Conservation (phyloP, 1,139 yeast species). For the Suhomyces maxii region DNA sequence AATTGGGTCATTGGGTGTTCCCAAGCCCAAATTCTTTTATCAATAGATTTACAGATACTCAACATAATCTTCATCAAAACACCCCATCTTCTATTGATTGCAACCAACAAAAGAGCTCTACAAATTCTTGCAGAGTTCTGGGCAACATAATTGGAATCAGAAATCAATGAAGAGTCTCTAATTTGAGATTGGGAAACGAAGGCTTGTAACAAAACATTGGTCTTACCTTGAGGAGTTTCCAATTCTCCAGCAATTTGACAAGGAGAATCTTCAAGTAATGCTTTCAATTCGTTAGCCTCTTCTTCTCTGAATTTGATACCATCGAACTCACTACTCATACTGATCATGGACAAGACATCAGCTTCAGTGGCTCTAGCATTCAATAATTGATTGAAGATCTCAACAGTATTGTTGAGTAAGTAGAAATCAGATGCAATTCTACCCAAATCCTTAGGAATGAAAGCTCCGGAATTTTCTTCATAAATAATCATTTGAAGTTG, state of each 20-base stretch:
- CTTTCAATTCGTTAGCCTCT: constrained; percentile 71
- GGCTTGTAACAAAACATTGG: constrained; percentile 84
- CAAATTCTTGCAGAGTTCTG: constrained; percentile 93
- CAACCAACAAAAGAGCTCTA: constrained; percentile 84
- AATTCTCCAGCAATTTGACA: constrained; percentile 83
- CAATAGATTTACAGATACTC: constrained; percentile 82
- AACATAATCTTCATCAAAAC: constrained; percentile 69
- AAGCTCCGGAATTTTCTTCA: constrained; percentile 80
- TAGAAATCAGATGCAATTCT: constrained; percentile 94
- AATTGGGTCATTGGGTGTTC: constrained; percentile 90
- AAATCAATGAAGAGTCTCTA: constrained; percentile 75
- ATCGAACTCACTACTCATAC: constrained; percentile 94
- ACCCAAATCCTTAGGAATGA: constrained; percentile 86
- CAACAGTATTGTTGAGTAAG: constrained; percentile 79
- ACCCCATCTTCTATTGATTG: constrained; percentile 91
- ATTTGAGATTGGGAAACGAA: constrained; percentile 75
- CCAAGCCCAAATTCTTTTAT: constrained; percentile 82
- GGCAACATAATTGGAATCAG: constrained; percentile 91
- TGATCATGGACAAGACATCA: constrained; percentile 82
- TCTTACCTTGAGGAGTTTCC: constrained; percentile 80
- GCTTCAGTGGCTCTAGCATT: constrained; percentile 90
- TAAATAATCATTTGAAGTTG: constrained; percentile 88
- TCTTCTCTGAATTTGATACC: constrained; percentile 87
- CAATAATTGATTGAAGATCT: constrained; percentile 82
- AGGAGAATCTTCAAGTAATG: constrained; percentile 62